Evolutionary conservation across 805 yeast species (phyloP).

Genomic region (Metschnikowia baotianmanensis): DNA sequence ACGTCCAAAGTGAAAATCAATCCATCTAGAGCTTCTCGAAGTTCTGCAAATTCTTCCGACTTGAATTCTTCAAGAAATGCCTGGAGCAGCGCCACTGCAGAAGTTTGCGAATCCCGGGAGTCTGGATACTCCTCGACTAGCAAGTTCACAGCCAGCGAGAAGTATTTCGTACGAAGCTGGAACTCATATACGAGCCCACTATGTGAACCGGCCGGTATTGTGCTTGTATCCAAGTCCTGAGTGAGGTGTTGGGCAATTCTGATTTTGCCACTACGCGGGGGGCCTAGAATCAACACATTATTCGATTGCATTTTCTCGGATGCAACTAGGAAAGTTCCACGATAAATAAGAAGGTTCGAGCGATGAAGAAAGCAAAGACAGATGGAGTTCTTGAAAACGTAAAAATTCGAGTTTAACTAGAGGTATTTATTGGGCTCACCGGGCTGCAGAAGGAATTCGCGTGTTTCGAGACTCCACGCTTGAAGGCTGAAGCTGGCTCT

Average conservation of each 20-base stretch:
- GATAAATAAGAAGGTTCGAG: no score
- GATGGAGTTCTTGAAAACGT: no score
- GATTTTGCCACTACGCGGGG: conserved; percentile 42
- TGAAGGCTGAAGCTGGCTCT: no score
- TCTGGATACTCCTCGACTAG: conserved; percentile 40
- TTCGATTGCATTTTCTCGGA: conserved; percentile 24
- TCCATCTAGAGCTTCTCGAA: conserved; percentile 48
- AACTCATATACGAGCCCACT: conserved; percentile 32
- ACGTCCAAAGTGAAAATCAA: conserved; percentile 40
- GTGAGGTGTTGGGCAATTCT: conserved; percentile 28
- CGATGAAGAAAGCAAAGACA: no score
- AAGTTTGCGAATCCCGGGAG: conserved; percentile 10
- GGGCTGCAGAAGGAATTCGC: no score
- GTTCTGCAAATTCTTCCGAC: conserved; percentile 36
- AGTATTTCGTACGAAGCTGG: conserved; percentile 32
- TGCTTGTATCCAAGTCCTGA: conserved; percentile 29
- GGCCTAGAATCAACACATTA: conserved; percentile 46
- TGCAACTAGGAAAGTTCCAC: no score
- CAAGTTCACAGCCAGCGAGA: conserved; percentile 26
- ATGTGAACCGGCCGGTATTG: conserved; percentile 32
- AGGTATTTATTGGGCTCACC: no score
- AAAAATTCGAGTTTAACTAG: no score
- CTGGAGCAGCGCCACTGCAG: conserved; percentile 13
- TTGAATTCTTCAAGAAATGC: conserved; percentile 42
- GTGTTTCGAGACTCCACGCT: no score